These are phyloP conservation scores for Darksidea phi DNA, from an alignment of 495 filamentous ascomycete species.

Conservation along the genomic window DNA sequence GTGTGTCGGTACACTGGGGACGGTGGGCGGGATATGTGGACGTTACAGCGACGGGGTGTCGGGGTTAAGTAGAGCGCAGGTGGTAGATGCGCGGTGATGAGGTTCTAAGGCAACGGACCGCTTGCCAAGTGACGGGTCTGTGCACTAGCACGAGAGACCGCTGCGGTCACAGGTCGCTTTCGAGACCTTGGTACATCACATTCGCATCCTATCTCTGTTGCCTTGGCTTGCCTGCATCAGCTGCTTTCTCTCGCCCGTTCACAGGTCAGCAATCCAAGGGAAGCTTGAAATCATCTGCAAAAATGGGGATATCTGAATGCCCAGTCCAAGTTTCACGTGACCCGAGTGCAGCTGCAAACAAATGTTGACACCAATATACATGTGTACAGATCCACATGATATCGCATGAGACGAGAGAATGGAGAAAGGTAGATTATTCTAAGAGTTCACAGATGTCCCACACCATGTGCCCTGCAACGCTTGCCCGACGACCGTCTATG, in stretches of 20 bases:
- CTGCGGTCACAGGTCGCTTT: no score
- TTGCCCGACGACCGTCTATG: not conserved
- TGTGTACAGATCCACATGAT: not conserved
- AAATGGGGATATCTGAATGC: no score
- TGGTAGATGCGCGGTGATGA: not conserved
- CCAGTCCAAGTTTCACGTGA: not conserved
- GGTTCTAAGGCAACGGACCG: not conserved
- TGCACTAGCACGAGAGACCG: not conserved
- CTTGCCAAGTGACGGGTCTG: not conserved
- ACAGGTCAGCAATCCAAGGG: no score
- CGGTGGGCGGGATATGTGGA: not conserved
- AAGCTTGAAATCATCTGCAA: no score
- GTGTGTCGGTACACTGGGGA: not conserved
- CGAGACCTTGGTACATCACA: not conserved
- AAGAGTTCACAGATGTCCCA: no score
- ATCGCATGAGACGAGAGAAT: not conserved
- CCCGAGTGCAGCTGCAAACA: not conserved
- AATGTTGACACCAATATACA: no score
- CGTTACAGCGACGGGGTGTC: not conserved
- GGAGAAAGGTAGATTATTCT: constrained; percentile 18
- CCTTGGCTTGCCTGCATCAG: not conserved
- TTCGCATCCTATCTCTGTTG: not conserved
- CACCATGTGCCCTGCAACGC: no score
- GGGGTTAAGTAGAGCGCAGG: constrained; percentile 1
- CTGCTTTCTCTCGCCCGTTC: no score